Evolutionary conservation across 2,329 filamentous ascomycete species (phyloP).

Genomic region (Bisporella sp.): DNA sequence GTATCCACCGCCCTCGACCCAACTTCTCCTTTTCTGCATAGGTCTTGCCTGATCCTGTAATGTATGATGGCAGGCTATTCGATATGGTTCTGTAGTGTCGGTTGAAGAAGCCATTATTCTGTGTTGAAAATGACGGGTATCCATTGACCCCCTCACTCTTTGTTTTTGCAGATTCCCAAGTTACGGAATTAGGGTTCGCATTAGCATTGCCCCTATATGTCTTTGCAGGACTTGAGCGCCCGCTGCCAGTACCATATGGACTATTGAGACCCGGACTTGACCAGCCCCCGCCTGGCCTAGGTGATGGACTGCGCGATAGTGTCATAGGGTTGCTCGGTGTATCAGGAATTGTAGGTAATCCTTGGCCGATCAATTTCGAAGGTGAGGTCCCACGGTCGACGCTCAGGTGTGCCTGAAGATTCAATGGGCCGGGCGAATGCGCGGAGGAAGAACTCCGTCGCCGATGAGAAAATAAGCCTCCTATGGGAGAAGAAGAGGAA

Average conservation of each 20-base stretch:
- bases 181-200: slow-evolving; percentile 50
- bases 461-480: slow-evolving; percentile 27
- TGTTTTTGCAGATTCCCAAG: slow-evolving; percentile 78
- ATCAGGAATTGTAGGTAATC: slow-evolving; percentile 30
- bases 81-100: slow-evolving; percentile 78
- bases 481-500: slow-evolving; percentile 42
- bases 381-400: slow-evolving; percentile 8
- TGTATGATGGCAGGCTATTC: slow-evolving; percentile 69
- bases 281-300: slow-evolving; percentile 75
- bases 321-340: slow-evolving; percentile 63
- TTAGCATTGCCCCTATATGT: slow-evolving; percentile 47
- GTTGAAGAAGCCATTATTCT: slow-evolving; percentile 81
- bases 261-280: slow-evolving; percentile 73
- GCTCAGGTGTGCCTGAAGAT: slow-evolving; percentile 12
- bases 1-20: slow-evolving; percentile 50
- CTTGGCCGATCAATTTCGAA: slow-evolving; percentile 10
- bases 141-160: slow-evolving; percentile 67
- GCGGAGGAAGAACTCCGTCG: slow-evolving; percentile 30
- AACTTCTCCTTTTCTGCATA: slow-evolving; percentile 76
- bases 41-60: slow-evolving; percentile 36
- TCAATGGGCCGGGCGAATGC: slow-evolving; percentile 15
- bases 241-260: slow-evolving; percentile 49
- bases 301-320: slow-evolving; percentile 81
- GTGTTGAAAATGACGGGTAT: slow-evolving; percentile 72
- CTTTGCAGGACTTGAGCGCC: slow-evolving; percentile 56